phyloP scores from a whole-genome alignment of 495 filamentous ascomycete species.

The Durotheca rogersii region DNA sequence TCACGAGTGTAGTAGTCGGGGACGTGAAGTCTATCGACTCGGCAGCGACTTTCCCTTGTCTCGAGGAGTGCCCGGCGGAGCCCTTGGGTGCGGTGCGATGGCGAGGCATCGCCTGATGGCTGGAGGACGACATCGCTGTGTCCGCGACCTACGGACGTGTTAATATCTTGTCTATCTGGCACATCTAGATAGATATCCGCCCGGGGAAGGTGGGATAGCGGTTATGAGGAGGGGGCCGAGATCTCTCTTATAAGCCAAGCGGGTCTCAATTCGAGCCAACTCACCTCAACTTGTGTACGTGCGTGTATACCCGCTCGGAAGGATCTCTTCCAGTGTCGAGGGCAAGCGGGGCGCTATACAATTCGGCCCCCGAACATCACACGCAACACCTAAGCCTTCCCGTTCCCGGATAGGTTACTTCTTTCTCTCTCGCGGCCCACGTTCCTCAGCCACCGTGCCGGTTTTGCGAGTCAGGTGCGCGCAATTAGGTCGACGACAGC shows the following conservation, averaged over 20 bases:
- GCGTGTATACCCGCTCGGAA: conserved; percentile 33
- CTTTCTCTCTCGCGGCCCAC: conserved; percentile 45
- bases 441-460: too few relatives aligned
- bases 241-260: conserved; percentile 18
- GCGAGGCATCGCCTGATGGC: conserved; percentile 47
- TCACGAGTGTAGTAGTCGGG: conserved; percentile 52
- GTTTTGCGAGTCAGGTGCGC: conserved; percentile 23
- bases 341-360: conserved; percentile 51
- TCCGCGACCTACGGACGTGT: conserved; percentile 35
- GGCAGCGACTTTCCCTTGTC: conserved; percentile 41
- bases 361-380: conserved; percentile 50
- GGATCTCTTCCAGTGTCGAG: conserved; percentile 36
- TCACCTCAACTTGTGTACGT: conserved; percentile 29
- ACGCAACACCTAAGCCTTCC: conserved; percentile 48
- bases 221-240: too few relatives aligned
- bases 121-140: conserved; percentile 46
- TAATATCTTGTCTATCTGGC: conserved; percentile 18
- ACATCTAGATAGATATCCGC: conserved; percentile 6
- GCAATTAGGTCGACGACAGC: conserved; percentile 29
- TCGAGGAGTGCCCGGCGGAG: conserved; percentile 50
- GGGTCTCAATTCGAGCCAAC: conserved; percentile 7
- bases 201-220: too few relatives aligned
- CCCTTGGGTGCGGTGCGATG: conserved; percentile 62
- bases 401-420: conserved; percentile 42
- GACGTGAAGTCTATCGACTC: conserved; percentile 52